Percentiles rank a stretch among this genome's conserved stretches.
Conservation (phyloP, 2,329 filamentous ascomycete species). For the Ilyonectria sp. region DNA sequence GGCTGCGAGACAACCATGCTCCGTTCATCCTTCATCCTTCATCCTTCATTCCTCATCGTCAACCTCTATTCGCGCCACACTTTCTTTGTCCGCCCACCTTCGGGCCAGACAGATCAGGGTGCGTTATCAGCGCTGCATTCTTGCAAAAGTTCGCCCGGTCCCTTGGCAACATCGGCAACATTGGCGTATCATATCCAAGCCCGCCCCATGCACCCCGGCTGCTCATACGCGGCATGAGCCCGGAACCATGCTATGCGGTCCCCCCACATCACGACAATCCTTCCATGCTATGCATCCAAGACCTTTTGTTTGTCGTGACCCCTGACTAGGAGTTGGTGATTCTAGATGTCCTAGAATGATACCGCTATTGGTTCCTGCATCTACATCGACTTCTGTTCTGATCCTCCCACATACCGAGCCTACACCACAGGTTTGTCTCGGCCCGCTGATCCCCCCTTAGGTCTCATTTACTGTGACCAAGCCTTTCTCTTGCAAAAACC, state of each 20-base stretch:
- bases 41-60: not conserved
- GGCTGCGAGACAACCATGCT: not conserved
- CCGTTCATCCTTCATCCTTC: constrained; percentile 1
- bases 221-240: constrained; percentile 30
- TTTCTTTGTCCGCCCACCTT: not conserved
- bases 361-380: constrained; percentile 27
- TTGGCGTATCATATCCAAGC: constrained; percentile 12
- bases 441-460: constrained; percentile 32
- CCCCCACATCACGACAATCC: constrained; percentile 18
- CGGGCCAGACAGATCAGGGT: not conserved
- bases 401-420: constrained; percentile 12
- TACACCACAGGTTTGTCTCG: constrained; percentile 40
- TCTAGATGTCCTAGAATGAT: constrained; percentile 5
- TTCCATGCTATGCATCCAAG: constrained; percentile 9
- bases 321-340: constrained; percentile 23
- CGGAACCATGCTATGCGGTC: constrained; percentile 25
- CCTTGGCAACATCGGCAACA: constrained; percentile 3
- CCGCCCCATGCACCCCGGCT: constrained; percentile 15
- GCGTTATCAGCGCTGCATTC: not conserved
- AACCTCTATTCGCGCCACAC: constrained; percentile 1
- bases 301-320: constrained; percentile 25
- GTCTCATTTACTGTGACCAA: constrained; percentile 18
- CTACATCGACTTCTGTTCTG: not conserved
- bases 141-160: constrained; percentile 17
- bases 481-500: constrained; percentile 7